These are phyloP conservation scores for Macrotyloma uniflorum DNA, from an alignment of 306 rosid genomes.

Conservation along the genomic window DNA sequence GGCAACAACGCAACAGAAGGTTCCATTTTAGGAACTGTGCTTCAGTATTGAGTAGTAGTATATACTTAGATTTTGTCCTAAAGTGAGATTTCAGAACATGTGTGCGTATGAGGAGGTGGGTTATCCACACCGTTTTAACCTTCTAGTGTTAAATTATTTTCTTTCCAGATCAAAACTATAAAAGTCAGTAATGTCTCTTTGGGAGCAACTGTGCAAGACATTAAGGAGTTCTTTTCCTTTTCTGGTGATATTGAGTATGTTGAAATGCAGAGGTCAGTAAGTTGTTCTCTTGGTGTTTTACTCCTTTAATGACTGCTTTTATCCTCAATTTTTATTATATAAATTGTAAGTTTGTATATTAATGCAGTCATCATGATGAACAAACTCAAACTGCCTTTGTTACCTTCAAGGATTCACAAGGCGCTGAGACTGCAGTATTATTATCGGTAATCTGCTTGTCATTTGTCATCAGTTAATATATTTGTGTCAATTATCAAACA, in stretches of 20 bases:
- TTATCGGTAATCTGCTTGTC: constrained; percentile 69
- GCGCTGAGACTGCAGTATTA: constrained; percentile 93
- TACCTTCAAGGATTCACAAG: constrained; percentile 90
- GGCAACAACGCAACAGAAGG: background rate
- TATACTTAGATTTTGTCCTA: constrained; percentile 4
- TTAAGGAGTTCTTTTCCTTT: constrained; percentile 90
- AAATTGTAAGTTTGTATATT: constrained; percentile 25
- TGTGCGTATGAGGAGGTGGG: constrained; percentile 8
- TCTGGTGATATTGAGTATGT: constrained; percentile 94
- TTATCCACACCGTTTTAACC: constrained; percentile 18
- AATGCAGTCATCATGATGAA: constrained; percentile 74
- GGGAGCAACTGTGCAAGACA: constrained; percentile 89
- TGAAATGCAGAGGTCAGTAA: constrained; percentile 71
- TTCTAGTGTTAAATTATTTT: constrained; percentile 12
- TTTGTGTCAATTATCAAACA: background rate
- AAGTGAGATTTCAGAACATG: background rate
- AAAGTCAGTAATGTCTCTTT: constrained; percentile 88
- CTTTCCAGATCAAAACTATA: constrained; percentile 66
- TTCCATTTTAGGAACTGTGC: background rate
- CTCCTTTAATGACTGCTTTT: constrained; percentile 15
- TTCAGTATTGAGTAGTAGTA: background rate
- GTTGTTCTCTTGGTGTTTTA: background rate
- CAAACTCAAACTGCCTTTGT: constrained; percentile 87
- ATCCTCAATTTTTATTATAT: background rate
- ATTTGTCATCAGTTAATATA: constrained; percentile 14